Evolutionary conservation across 495 filamentous ascomycete species (phyloP), one percentile per base, ranked within the genome.

Genomic region (Aspergillus hancockii): DNA sequence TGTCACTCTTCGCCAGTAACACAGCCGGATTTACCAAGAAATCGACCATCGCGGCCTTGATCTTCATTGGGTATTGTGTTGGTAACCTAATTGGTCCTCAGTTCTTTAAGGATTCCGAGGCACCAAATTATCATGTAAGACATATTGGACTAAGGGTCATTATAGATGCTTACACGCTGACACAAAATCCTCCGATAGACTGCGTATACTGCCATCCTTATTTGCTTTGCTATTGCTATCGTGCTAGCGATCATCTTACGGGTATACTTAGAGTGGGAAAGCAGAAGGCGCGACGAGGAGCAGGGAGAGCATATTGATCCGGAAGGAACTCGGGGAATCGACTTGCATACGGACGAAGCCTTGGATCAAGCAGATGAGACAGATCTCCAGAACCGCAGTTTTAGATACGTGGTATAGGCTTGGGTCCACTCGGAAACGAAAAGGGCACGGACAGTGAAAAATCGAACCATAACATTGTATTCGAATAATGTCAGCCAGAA

Each of bases 21-120:
- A 70, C 64, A 4, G 72, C 67, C 30, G 72, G 72, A 0, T 69
- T 70, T 60, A 69, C 67, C 3, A 69, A 69, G 55, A 64, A 63
- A 18, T 61, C 59, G 7, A 66, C 61, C 9, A 46, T 61, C 14
- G 56, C 54, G 21, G 61, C 61, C 1, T n/a, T 66, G 25, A 66
- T 66, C 8, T 69, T 69, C 28, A 40, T 66, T 0, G 66, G 55
- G 0, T 67, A 65, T 47, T 65, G 61, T 25, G 57, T 63, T 31
- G 61, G 67, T 56, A 63, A 66, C 40, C 36, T 69, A 3, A 53
- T 63, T n/a, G 66, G 63, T 0, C 66, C 66, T 16, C 66, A 68
- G 30, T 66, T 68, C 45, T 68, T 66, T 41, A 62, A 54, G 1
- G 36, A 19, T 6, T 36, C 36, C 8, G 60, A 68, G 32, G 66